Evolutionary conservation across 495 filamentous ascomycete genomes (phyloP).

Genomic region (Chaetomium tenue): DNA sequence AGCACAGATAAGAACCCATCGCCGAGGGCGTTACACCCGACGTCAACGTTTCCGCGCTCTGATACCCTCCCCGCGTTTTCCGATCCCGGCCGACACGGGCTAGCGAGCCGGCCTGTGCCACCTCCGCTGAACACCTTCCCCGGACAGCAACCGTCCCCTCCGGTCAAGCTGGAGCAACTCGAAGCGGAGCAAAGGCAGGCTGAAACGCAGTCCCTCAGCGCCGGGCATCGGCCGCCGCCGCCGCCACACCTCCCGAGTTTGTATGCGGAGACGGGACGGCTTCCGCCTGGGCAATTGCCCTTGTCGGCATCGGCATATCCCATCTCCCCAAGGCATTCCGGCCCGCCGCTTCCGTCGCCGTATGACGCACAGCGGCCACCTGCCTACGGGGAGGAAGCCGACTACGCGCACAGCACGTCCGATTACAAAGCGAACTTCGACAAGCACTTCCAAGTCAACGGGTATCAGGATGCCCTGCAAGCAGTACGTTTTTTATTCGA

Average conservation of each 20-base stretch:
- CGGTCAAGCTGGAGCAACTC: slow-evolving; percentile 33
- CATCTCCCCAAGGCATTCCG: slow-evolving; percentile 41
- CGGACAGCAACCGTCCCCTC: slow-evolving; percentile 32
- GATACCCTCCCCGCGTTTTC: slow-evolving; percentile 39
- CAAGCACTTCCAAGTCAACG: slow-evolving; percentile 44
- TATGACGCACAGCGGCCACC: slow-evolving; percentile 44
- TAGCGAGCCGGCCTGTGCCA: slow-evolving; percentile 33
- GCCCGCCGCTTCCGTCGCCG: slow-evolving; percentile 38
- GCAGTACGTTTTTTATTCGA: slow-evolving; percentile 35
- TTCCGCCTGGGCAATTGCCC: slow-evolving; percentile 42
- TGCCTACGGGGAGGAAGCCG: slow-evolving; percentile 40
- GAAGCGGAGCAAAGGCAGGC: slow-evolving; percentile 33
- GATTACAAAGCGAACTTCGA: slow-evolving; percentile 44
- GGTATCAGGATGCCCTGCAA: slow-evolving; percentile 44
- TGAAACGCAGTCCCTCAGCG: slow-evolving; percentile 29
- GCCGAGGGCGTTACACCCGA: slow-evolving; percentile 36
- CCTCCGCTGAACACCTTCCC: slow-evolving; percentile 39
- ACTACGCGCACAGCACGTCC: slow-evolving; percentile 36
- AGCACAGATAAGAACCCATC: slow-evolving; percentile 37
- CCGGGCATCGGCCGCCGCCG: slow-evolving; percentile 22
- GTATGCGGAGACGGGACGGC: slow-evolving; percentile 41
- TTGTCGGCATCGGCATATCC: slow-evolving; percentile 46
- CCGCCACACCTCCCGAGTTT: slow-evolving; percentile 34
- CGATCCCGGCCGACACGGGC: slow-evolving; percentile 32
- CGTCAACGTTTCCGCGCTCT: slow-evolving; percentile 30